A percentile compares a stretch with the other conserved stretches of the same genome.
Conservation (phyloP, 306 rosid species). For the Inga oerstediana region DNA sequence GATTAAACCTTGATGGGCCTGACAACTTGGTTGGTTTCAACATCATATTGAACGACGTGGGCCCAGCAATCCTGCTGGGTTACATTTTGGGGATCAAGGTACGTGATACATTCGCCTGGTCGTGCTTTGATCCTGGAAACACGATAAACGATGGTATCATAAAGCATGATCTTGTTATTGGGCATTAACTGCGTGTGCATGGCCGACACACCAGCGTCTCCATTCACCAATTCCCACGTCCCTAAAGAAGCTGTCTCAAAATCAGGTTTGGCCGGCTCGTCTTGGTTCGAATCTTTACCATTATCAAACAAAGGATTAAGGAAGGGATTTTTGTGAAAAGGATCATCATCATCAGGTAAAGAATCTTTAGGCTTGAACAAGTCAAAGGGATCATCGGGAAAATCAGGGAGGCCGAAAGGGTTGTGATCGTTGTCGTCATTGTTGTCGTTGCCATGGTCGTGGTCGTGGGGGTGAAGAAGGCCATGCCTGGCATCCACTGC, state of each 20-base stretch:
- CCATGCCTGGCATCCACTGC: conserved; percentile 4
- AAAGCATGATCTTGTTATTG: conserved; percentile 56
- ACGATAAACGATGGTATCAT: conserved; percentile 59
- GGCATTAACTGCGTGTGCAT: conserved; percentile 84
- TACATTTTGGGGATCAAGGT: background rate
- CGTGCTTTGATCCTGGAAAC: conserved; percentile 50
- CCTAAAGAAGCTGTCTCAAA: conserved; percentile 37
- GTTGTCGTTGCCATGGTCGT: background rate
- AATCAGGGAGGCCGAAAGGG: background rate
- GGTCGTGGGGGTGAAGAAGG: background rate
- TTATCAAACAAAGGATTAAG: background rate
- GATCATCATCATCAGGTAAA: background rate
- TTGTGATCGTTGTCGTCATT: background rate
- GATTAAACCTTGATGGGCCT: conserved; percentile 69
- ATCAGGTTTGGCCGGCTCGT: conserved; percentile 17
- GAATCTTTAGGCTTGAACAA: background rate
- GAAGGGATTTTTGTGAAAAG: background rate
- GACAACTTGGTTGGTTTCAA: conserved; percentile 42
- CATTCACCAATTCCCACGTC: conserved; percentile 44
- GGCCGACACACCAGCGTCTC: conserved; percentile 62
- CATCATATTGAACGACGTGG: conserved; percentile 67
- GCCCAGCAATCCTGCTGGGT: conserved; percentile 56
- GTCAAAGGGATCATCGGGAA: background rate
- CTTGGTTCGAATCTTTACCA: background rate
- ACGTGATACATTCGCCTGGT: conserved; percentile 51